Base-by-base conservation (phyloP, 352 stramenopile genomes). In the Pythium scleroteichum region DNA sequence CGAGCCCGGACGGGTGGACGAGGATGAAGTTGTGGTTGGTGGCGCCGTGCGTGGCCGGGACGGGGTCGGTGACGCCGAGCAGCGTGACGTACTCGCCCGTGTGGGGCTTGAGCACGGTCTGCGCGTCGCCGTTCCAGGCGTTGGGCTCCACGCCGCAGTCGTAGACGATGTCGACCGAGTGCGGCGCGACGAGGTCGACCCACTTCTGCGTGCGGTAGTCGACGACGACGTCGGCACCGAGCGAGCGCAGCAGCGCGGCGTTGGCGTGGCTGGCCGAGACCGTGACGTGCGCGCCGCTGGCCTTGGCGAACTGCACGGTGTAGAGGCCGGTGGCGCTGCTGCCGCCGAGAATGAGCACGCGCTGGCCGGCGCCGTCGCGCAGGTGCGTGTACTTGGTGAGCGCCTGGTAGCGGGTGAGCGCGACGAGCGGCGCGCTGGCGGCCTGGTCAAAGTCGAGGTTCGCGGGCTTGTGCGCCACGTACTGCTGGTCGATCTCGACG, bases 41-140 rank as follows among this genome's bases (percentile, higher is more conserved):
- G 10, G 78, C 81, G 26, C 78, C 82, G 12, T 90, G 78, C 17
- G 69, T 50, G 3, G 82, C 79, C 49, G 83, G 76, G 27, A 77
- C 77, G 3, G 68, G 76, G 7, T 72, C 53, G 29, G 29, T 10
- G 5, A 35, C 29, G 29, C 29, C 29, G 29, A 35, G 29, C 41
- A 84, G 71, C 2, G 51, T 78, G 45, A 79, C 60, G 50, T 76
- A 82, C n/a, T 66, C 68, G 13, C 64, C 73, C 0, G 56, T 69
- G 39, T 59, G 19, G 57, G 75, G 76, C 51, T 48, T 58, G 3
- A 81, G 48, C 41, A 81, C 59, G 26, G 64, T 69, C 64, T 76
- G 66, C 0, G 70, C 69, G 23, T 35, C 60, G 16, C 55, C 49
- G 22, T 78, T 74, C 73, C 70, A 78, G 24, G 66, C 58, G 7